Conservation (phyloP, 2,329 filamentous ascomycete genomes). For the Dactylellina parvicollis region DNA sequence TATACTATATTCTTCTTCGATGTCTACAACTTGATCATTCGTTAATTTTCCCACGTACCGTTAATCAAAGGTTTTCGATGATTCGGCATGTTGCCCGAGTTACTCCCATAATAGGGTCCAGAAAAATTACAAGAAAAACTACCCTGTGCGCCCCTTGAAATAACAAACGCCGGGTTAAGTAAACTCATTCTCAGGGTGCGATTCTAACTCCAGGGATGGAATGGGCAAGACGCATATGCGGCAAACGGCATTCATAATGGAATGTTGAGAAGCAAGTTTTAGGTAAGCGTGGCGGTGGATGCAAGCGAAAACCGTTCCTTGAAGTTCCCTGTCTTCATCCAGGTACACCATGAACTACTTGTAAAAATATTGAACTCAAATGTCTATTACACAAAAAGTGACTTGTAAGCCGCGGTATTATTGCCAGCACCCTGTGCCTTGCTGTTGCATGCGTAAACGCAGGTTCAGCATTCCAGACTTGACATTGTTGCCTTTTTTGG, state of each 20-base stretch:
- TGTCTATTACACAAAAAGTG: neutral
- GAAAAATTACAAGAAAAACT: neutral
- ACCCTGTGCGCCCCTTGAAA: neutral
- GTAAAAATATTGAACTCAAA: conserved; percentile 1
- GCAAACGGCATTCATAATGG: conserved; percentile 43
- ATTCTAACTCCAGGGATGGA: conserved; percentile 36
- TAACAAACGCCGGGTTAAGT: neutral
- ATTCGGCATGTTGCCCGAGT: too few relatives aligned
- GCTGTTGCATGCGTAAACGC: conserved; percentile 42
- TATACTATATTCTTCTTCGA: too few relatives aligned
- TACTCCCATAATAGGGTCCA: too few relatives aligned
- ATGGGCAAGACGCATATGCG: conserved; percentile 46
- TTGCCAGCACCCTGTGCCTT: neutral
- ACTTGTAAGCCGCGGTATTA: conserved; percentile 21
- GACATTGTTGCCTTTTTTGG: conserved; percentile 7
- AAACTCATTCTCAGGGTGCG: conserved; percentile 24
- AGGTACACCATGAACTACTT: conserved; percentile 13
- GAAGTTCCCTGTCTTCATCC: conserved; percentile 7
- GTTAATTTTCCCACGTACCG: too few relatives aligned
- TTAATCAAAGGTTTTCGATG: too few relatives aligned
- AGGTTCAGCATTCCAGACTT: conserved; percentile 48
- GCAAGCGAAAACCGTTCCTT: conserved; percentile 5
- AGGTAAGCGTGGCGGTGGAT: neutral
- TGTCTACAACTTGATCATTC: too few relatives aligned
- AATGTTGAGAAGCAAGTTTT: conserved; percentile 24